A percentile compares a stretch with the other conserved stretches of the same genome.
Conservation (phyloP, 1,284 basidiomycete genomes). For the Wallemia ichthyophaga region DNA sequence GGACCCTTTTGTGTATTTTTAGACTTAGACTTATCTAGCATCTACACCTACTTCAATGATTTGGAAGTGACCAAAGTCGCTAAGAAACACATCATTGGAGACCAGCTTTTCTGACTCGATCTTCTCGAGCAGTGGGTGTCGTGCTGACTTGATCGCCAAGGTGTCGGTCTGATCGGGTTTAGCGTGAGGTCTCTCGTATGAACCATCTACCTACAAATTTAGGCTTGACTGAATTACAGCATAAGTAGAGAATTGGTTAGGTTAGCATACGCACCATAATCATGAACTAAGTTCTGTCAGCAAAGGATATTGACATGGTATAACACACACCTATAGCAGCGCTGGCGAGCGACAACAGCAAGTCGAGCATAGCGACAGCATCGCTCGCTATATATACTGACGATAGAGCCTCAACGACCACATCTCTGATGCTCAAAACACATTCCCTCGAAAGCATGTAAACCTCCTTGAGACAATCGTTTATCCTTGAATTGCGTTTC, state of each 20-base stretch:
- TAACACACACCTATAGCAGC: slow-evolving; percentile 18
- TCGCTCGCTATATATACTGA: slow-evolving; percentile 57
- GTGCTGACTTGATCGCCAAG: slow-evolving; percentile 12
- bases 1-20: slow-evolving; percentile 2
- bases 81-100: slow-evolving; percentile 61
- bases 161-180: slow-evolving; percentile 6
- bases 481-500: slow-evolving; percentile 52
- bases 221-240: background rate
- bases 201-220: background rate
- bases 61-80: slow-evolving; percentile 51
- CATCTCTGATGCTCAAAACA: slow-evolving; percentile 25
- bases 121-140: slow-evolving; percentile 33
- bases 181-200: background rate
- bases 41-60: slow-evolving; percentile 41
- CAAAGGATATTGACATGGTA: background rate
- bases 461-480: slow-evolving; percentile 51
- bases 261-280: background rate
- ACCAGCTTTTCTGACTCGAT: slow-evolving; percentile 36
- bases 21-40: background rate
- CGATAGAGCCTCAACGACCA: slow-evolving; percentile 19
- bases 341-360: slow-evolving; percentile 59
- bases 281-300: background rate
- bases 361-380: slow-evolving; percentile 58
- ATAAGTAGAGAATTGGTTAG: background rate
- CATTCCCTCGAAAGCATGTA: slow-evolving; percentile 47